Percentiles rank a stretch among this genome's conserved stretches.
phyloP scores from a whole-genome alignment of 208 protist species.

The Crithidia bombi region DNA sequence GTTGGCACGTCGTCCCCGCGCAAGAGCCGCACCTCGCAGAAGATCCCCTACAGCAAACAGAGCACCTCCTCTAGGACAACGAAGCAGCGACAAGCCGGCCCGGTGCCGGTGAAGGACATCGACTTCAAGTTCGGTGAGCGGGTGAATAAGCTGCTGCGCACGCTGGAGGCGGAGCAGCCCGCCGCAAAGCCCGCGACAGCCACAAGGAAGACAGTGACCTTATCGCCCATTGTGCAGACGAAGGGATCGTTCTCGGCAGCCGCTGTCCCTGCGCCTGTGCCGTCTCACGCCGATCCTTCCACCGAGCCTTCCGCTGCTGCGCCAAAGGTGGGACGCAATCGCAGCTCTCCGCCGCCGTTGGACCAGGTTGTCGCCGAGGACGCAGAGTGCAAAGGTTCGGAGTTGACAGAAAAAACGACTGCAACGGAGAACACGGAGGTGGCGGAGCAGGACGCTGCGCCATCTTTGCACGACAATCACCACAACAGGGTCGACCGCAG shows the following conservation, averaged over 20 bases:
- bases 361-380: slow-evolving; percentile 13
- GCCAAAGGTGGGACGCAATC: slow-evolving; percentile 1
- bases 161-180: slow-evolving; percentile 12
- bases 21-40: slow-evolving; percentile 16
- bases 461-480: slow-evolving; percentile 4
- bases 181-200: neutral
- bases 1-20: neutral
- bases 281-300: neutral
- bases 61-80: neutral
- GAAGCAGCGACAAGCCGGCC: neutral
- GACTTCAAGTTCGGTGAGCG: slow-evolving; percentile 54
- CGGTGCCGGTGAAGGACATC: slow-evolving; percentile 29
- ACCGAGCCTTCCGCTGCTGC: neutral
- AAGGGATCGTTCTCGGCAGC: neutral
- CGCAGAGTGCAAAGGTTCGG: neutral
- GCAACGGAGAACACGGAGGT: neutral
- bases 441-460: neutral
- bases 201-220: slow-evolving; percentile 6
- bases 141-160: slow-evolving; percentile 35
- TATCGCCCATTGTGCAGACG: neutral
- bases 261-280: neutral
- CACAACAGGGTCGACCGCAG: neutral
- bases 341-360: slow-evolving; percentile 19
- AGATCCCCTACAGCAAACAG: slow-evolving; percentile 19
- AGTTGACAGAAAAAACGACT: neutral